Evolutionary conservation across 1,139 yeast species (phyloP).

Genomic region (Protomyces pachydermus): DNA sequence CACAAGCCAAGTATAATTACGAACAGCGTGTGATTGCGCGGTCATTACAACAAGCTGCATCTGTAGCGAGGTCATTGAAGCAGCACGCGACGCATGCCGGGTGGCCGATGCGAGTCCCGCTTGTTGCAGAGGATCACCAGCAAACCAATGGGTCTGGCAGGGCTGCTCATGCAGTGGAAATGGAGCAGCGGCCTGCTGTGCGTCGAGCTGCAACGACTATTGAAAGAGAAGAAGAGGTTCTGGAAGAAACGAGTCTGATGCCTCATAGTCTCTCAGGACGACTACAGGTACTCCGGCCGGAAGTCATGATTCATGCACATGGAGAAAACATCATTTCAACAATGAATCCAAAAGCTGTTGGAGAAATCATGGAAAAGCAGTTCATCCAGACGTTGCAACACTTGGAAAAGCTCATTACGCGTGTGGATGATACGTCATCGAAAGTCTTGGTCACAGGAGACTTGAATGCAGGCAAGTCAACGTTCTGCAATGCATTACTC

Average conservation of each 20-base stretch:
- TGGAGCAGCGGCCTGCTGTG: conserved; percentile 1
- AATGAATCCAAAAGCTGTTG: conserved; percentile 22
- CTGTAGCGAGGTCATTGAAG: conserved; percentile 8
- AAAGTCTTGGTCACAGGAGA: conserved; percentile 97
- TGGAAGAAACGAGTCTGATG: background rate
- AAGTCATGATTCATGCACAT: conserved; percentile 20
- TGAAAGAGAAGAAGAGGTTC: background rate
- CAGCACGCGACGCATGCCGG: conserved; percentile 13
- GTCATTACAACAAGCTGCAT: conserved; percentile 9
- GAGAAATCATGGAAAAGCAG: conserved; percentile 24
- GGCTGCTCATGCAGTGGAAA: background rate
- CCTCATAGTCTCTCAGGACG: background rate
- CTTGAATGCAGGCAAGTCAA: conserved; percentile 91
- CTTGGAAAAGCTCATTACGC: conserved; percentile 63
- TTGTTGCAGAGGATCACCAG: background rate
- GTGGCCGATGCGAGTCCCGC: conserved; percentile 25
- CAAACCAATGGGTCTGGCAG: background rate
- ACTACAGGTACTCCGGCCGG: conserved; percentile 18
- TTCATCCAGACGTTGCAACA: conserved; percentile 44
- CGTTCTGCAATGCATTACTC: conserved; percentile 86
- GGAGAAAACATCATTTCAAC: conserved; percentile 21
- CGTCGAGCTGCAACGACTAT: conserved; percentile 8
- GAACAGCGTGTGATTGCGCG: conserved; percentile 16
- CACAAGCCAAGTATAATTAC: conserved; percentile 7
- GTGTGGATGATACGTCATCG: conserved; percentile 88